A percentile compares a stretch with the other conserved stretches of the same genome.
Conservation (phyloP, 1,139 yeast genomes). For the Hansenula lynferdii region DNA sequence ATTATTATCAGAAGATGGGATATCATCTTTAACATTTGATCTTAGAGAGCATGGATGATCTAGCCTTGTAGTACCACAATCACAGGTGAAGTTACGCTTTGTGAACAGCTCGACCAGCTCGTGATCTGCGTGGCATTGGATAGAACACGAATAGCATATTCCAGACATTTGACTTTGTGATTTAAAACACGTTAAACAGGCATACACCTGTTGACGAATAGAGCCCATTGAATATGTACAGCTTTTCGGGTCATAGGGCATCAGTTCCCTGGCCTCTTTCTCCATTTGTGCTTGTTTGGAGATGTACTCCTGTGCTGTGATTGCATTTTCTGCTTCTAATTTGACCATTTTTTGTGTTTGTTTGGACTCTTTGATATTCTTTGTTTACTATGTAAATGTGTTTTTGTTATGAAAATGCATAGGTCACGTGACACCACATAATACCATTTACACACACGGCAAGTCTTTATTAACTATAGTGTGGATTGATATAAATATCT, state of each 20-base stretch:
- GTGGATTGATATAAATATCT: too few species aligned
- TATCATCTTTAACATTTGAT: conserved; percentile 45
- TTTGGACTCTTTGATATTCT: too few species aligned
- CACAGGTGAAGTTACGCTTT: conserved; percentile 79
- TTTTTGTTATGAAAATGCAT: too few species aligned
- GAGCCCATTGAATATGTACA: conserved; percentile 75
- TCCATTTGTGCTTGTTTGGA: conserved; percentile 38
- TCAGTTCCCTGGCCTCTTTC: conserved; percentile 63
- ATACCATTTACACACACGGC: too few species aligned
- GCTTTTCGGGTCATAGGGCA: conserved; percentile 86
- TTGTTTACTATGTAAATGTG: too few species aligned
- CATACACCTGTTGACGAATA: conserved; percentile 75
- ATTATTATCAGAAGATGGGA: conserved; percentile 50
- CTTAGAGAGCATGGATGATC: conserved; percentile 52
- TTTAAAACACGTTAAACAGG: conserved; percentile 71
- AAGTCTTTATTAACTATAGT: too few species aligned
- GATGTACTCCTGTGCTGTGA: conserved; percentile 51
- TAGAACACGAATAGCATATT: conserved; percentile 91
- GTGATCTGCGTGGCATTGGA: conserved; percentile 88
- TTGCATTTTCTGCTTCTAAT: too few species aligned
- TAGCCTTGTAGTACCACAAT: conserved; percentile 83
- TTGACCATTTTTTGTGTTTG: too few species aligned
- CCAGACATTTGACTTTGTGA: conserved; percentile 44
- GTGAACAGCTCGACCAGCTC: conserved; percentile 82
- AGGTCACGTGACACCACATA: too few species aligned